phyloP scores from a whole-genome alignment of 179 eudicot genomes.

The Nepenthes alata region DNA sequence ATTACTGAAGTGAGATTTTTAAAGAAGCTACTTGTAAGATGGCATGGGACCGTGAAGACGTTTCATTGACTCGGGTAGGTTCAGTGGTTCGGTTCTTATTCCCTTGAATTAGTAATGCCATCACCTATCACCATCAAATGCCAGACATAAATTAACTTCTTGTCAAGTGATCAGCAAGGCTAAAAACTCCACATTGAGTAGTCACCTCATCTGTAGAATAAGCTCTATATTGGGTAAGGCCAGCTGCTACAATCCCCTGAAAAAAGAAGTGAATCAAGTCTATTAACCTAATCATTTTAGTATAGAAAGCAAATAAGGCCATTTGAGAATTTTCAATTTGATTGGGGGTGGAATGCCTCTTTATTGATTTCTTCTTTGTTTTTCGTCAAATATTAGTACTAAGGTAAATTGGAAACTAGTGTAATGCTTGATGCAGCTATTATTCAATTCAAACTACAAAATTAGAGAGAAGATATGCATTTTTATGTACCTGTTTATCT shows the following conservation, averaged over 20 bases:
- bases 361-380: neutral
- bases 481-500: constrained; percentile 64
- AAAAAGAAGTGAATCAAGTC: constrained; percentile 1
- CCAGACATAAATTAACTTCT: neutral
- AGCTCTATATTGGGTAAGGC: constrained; percentile 77
- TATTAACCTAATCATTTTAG: neutral
- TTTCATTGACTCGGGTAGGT: constrained; percentile 84
- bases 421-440: no score
- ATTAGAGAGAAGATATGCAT: no score
- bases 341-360: neutral
- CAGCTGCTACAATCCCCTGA: constrained; percentile 78
- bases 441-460: no score
- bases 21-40: constrained; percentile 55
- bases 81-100: constrained; percentile 77
- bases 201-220: constrained; percentile 78
- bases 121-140: constrained; percentile 37
- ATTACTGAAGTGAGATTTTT: no score
- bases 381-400: no score
- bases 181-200: neutral
- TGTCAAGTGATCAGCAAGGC: neutral
- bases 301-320: neutral
- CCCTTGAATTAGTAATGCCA: constrained; percentile 84
- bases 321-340: no score
- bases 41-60: constrained; percentile 83
- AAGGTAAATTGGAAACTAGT: no score